phyloP scores from a whole-genome alignment of 2,329 filamentous ascomycete genomes.

The Setomelanomma holmii region DNA sequence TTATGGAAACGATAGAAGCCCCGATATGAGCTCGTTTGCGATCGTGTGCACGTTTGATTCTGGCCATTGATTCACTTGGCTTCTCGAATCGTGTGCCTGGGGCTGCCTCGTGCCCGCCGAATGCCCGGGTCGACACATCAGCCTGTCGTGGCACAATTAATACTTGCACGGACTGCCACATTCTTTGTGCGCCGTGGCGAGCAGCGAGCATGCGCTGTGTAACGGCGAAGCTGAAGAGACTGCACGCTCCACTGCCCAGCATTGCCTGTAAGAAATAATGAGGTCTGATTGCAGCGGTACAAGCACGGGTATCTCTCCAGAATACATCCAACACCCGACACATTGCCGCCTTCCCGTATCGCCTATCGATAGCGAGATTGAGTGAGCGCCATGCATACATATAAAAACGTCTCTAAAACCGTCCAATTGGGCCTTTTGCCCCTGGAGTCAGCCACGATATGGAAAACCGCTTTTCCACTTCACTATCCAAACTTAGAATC shows the following conservation, averaged over 20 bases:
- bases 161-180: constrained; percentile 5
- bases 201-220: constrained; percentile 34
- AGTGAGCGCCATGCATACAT: not conserved
- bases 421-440: not conserved
- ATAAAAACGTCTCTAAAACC: not conserved
- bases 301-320: constrained; percentile 39
- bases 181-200: constrained; percentile 26
- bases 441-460: not conserved
- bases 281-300: constrained; percentile 22
- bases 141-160: constrained; percentile 21
- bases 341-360: constrained; percentile 1
- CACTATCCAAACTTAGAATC: not conserved
- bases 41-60: not conserved
- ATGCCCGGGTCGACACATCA: constrained; percentile 12
- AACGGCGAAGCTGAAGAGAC: constrained; percentile 23
- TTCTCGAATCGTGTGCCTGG: constrained; percentile 16
- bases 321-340: constrained; percentile 17
- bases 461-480: not conserved
- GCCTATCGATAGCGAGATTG: constrained; percentile 1
- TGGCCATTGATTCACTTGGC: constrained; percentile 7
- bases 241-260: constrained; percentile 21
- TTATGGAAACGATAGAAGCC: constrained; percentile 6
- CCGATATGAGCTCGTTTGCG: not conserved
- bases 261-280: constrained; percentile 12
- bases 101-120: constrained; percentile 6